Conservation (phyloP, 257 asterid genomes). For the Solanum paucissectum region DNA sequence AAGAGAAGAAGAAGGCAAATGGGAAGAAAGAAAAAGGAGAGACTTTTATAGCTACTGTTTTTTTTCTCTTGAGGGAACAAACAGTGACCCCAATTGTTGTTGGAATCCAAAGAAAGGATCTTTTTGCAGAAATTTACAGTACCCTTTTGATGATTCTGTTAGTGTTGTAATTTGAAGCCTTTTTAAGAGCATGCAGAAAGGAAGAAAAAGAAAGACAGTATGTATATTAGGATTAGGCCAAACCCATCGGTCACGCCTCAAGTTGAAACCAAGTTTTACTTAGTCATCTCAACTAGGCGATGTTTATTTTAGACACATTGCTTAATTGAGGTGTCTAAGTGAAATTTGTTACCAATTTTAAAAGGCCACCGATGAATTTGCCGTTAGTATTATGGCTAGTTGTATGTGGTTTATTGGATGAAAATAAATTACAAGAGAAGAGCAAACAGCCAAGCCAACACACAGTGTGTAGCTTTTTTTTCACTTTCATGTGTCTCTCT, state of each 20-base stretch:
- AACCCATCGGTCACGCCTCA: too few species aligned
- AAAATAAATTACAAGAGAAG: background rate
- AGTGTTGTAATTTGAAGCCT: background rate
- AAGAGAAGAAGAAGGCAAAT: background rate
- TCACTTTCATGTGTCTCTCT: background rate
- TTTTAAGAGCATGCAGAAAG: background rate
- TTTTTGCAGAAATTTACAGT: background rate
- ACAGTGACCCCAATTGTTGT: background rate
- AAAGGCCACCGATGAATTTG: too few species aligned
- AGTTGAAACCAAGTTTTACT: too few species aligned
- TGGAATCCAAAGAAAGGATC: slow-evolving; percentile 1
- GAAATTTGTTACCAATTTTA: too few species aligned
- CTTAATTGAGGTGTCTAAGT: too few species aligned
- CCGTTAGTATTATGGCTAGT: background rate
- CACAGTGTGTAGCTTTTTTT: background rate
- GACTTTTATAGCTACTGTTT: background rate
- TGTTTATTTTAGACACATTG: too few species aligned
- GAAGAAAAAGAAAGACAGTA: background rate
- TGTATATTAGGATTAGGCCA: background rate
- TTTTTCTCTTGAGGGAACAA: background rate
- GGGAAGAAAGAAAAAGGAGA: background rate
- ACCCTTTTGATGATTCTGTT: background rate
- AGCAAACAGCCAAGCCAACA: background rate
- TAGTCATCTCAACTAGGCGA: too few species aligned
- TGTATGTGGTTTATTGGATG: background rate